Evolutionary conservation across 345 rosid genomes (phyloP), one percentile per base, ranked within the genome.

Genomic region (Syzygium aqueum): DNA sequence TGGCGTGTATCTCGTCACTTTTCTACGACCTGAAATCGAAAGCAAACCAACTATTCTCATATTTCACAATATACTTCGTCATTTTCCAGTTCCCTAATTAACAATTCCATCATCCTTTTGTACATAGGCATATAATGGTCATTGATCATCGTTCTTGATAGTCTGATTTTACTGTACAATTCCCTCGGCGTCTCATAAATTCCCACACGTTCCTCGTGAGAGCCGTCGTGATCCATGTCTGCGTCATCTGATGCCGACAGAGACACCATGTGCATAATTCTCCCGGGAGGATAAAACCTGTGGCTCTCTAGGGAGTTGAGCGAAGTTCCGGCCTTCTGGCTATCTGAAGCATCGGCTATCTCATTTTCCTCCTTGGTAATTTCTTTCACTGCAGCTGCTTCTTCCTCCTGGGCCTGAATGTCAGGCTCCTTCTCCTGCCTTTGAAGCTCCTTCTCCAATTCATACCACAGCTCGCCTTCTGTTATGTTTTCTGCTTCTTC

Each of bases 51-150:
- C 27, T 23, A 2, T 33, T 25, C 67, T 83, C 87, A 86, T 43
- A 89, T 51, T n/a, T 82, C 91, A 88, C 53, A 89, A 90, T 82
- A 40, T 33, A 28, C 88, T 40, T 88, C 91, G 83, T 89, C 92
- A 16, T 91, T 91, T 89, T 93, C 95, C 14, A 96, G 93, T 90
- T 95, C 91, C 49, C 90, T 89, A 77, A 96, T 92, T 89, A 95
- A 90, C 89, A 91, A 93, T 88, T 97, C 98, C 92, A 95, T 95
- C 98, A 94, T 96, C 91, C 92, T 97, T 93, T 93, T 95, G 89
- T 95, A 95, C 96, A 95, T 94, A 21, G 98, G 99, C 99, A 96
- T 96, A 61, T 97, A 97, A 88, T 97, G 99, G 92, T 97, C 99
- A 84, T 97, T 94, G 54, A 97, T 96, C 98, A 96, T 95, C 5